Evolutionary conservation across 352 stramenopile genomes (phyloP).

Genomic region (Phytophthora pini): DNA sequence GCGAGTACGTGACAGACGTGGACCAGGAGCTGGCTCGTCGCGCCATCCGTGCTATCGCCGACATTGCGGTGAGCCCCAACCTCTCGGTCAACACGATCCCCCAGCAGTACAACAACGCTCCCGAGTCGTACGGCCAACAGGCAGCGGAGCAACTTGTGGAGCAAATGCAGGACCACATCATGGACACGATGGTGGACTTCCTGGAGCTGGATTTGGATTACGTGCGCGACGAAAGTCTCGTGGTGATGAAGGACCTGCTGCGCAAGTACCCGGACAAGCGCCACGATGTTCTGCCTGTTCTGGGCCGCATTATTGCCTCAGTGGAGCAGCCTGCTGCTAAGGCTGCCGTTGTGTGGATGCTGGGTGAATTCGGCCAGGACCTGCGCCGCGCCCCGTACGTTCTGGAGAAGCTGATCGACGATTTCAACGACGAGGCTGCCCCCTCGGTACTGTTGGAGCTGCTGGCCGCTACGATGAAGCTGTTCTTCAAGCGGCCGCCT

Average conservation of each 20-base stretch:
- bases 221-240: constrained; percentile 95
- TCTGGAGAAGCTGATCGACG: constrained; percentile 95
- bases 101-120: constrained; percentile 53
- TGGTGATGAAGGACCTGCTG: constrained; percentile 96
- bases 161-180: constrained; percentile 86
- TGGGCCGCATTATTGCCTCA: constrained; percentile 73
- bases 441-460: constrained; percentile 94
- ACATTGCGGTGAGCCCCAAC: constrained; percentile 92
- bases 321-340: constrained; percentile 90
- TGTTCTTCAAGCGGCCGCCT: constrained; percentile 98
- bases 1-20: constrained; percentile 96
- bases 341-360: constrained; percentile 95
- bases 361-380: constrained; percentile 97
- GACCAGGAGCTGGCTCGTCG: constrained; percentile 93
- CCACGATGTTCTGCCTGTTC: constrained; percentile 89
- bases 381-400: constrained; percentile 95
- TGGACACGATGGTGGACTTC: constrained; percentile 96
- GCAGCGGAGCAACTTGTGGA: constrained; percentile 67
- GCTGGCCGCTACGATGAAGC: constrained; percentile 96
- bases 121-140: constrained; percentile 74
- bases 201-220: constrained; percentile 97
- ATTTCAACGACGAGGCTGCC: constrained; percentile 92
- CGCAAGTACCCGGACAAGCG: constrained; percentile 96
- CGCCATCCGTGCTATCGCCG: constrained; percentile 94
- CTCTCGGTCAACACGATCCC: constrained; percentile 52